Evolutionary conservation across 1,284 basidiomycete genomes (phyloP), one percentile per base, ranked within the genome.

Genomic region (Malassezia sympodialis): DNA sequence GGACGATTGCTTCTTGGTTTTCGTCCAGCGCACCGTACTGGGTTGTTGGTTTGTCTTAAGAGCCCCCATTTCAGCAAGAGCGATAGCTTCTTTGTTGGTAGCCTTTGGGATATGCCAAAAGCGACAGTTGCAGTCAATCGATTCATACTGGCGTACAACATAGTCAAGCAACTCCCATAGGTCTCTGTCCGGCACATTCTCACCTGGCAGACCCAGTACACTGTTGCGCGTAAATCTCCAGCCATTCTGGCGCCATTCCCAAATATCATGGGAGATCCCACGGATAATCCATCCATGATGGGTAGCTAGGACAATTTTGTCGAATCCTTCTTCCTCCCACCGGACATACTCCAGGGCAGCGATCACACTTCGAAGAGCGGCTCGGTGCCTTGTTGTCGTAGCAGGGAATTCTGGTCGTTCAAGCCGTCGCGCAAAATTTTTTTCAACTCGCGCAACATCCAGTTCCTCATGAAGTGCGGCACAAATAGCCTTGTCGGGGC

Each of bases 251-350:
- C 65, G 53, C 72, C 72, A 74, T 41, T 61, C 56, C 66, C 66
- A 73, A 52, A 73, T 72, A 56, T 69, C 65, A 10, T 66, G 35
- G 12, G 60, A 41, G 51, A 73, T 73, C 0, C 70, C 72, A 37
- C 62, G 63, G 28, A 73, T 71, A 14, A 74, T 59, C 72, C 72
- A 74, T 4, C 52, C 42, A 39, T 73, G 64, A 39, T 68, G 62
- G 7, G 65, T 66, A 23, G 65, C 72, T 14, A 74, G 53, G 21
- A 74, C 72, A 35, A 74, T 57, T 59, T 73, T 68, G 56, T 73
- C 66, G 23, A 72, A 72, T 8, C 72, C 72, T 45, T 74, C 72
- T 12, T 62, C 46, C 31, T 73, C 69, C 72, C 72, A 74, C 1
- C 34, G 48, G 6, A 50, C 39, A 44, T 63, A 71, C 39, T 74